Evolutionary conservation across 768 basidiomycete genomes (phyloP).

Genomic region (Suillus tomentosus): DNA sequence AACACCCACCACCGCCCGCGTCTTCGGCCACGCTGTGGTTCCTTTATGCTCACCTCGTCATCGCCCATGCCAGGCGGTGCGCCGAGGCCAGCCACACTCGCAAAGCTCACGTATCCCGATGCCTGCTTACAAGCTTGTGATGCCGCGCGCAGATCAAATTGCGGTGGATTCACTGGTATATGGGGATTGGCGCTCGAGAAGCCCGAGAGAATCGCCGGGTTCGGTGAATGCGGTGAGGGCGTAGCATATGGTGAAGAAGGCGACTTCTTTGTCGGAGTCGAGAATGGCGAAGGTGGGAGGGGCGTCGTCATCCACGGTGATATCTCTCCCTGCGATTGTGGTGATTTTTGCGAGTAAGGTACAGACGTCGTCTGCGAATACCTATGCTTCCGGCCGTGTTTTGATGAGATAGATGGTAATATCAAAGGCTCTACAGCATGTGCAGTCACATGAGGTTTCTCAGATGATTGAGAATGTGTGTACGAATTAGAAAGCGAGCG

Average conservation of each 20-base stretch:
- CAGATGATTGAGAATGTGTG: conserved; percentile 28
- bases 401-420: conserved; percentile 11
- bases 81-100: conserved; percentile 67
- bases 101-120: conserved; percentile 69
- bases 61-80: conserved; percentile 53
- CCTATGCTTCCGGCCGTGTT: conserved; percentile 13
- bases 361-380: conserved; percentile 20
- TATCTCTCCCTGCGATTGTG: conserved; percentile 18
- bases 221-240: conserved; percentile 15
- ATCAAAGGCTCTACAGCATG: conserved; percentile 21
- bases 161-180: conserved; percentile 35
- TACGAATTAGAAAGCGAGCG: conserved; percentile 29
- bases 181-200: conserved; percentile 17
- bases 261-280: conserved; percentile 30
- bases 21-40: conserved; percentile 24
- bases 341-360: conserved; percentile 16
- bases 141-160: conserved; percentile 66
- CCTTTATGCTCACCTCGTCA: conserved; percentile 27
- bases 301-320: conserved; percentile 33
- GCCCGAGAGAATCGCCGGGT: conserved; percentile 16
- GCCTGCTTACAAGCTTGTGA: conserved; percentile 56
- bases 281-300: conserved; percentile 32
- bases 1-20: conserved; percentile 36
- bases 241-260: conserved; percentile 8
- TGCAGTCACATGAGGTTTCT: conserved; percentile 25